Evolutionary conservation across 2,329 filamentous ascomycete genomes (phyloP), one percentile per base, ranked within the genome.

Genomic region (Clonostachys sp.): DNA sequence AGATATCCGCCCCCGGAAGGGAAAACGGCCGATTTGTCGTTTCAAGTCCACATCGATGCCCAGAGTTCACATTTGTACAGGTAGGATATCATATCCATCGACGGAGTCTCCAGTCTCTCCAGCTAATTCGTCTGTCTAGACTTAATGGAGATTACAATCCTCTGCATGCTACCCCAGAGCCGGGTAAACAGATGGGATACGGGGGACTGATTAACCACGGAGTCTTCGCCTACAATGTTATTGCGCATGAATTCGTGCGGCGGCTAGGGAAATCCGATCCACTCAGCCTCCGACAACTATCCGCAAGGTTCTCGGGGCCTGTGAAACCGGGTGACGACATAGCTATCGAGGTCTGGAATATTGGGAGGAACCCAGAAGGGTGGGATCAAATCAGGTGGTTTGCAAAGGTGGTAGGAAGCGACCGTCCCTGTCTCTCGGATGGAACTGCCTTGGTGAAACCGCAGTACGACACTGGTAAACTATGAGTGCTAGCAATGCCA

Each of bases 131-230:
- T 10, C 4, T 30, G 36, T 39, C 12, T 12, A 51, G 86, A 52
- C 75, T 92, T 38, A 92, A 92, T 55, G 88, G 88, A 53, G 89
- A 92, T 68, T 92, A 92, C 67, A 92, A 92, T 68, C 89, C 88
- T 20, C 80, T 92, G 35, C 88, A 92, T 63, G 87, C 87, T 4
- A 85, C 84, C 30, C 87, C 87, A 6, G 86, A 87, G 64, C 86
- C 87, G 0, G 87, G 87, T 49, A 69, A 80, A 66, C 82, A 87
- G 67, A 91, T 92, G 87, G 87, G 89, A 45, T 92, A 91, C 55
- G 87, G 87, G 14, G 88, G 88, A 17, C 73, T 81, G 50, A 92
- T 92, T 62, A 85, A 91, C 61, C 89, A 92, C 67, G 89, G 89
- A 7, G 72, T 92, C 35, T 91, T 81, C 68, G 86, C 80, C 54